phyloP scores from a whole-genome alignment of 768 basidiomycete genomes.

The Tricholoma hemisulphureum region DNA sequence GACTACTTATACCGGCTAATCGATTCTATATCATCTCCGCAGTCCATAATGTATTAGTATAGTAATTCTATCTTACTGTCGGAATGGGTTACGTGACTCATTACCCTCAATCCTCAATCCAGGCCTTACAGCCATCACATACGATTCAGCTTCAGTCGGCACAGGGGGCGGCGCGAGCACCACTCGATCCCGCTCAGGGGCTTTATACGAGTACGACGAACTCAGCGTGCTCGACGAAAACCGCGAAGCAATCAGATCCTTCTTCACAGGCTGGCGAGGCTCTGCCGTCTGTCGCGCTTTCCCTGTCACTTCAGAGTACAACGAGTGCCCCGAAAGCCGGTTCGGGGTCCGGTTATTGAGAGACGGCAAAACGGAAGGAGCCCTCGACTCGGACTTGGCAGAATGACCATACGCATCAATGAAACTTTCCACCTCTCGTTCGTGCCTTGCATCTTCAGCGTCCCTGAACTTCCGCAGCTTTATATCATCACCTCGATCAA shows the following conservation, averaged over 20 bases:
- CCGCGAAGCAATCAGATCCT: conserved; percentile 41
- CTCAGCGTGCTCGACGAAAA: conserved; percentile 48
- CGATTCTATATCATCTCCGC: too few relatives aligned
- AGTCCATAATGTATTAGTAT: not conserved
- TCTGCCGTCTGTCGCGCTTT: conserved; percentile 58
- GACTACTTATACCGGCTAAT: too few relatives aligned
- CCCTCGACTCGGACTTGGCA: conserved; percentile 32
- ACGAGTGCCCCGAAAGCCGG: conserved; percentile 45
- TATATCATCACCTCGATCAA: conserved; percentile 45
- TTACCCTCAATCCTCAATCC: conserved; percentile 37
- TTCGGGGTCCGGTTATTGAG: conserved; percentile 27
- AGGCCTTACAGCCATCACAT: conserved; percentile 49
- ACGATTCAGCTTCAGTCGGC: conserved; percentile 60
- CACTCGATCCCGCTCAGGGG: conserved; percentile 12
- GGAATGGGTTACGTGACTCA: conserved; percentile 54
- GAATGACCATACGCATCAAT: conserved; percentile 50
- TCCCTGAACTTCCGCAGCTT: conserved; percentile 50
- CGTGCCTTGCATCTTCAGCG: conserved; percentile 49
- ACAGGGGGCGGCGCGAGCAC: conserved; percentile 17
- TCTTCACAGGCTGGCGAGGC: conserved; percentile 69
- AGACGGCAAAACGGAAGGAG: conserved; percentile 44
- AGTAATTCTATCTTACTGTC: conserved; percentile 34
- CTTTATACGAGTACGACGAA: conserved; percentile 32
- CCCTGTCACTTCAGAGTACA: conserved; percentile 74
- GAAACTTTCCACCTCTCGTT: conserved; percentile 51